Percentiles rank a stretch among this genome's conserved stretches.
Evolutionary conservation across 108 stramenopile species (phyloP).

Genomic region (Cyclotella kingstonii): DNA sequence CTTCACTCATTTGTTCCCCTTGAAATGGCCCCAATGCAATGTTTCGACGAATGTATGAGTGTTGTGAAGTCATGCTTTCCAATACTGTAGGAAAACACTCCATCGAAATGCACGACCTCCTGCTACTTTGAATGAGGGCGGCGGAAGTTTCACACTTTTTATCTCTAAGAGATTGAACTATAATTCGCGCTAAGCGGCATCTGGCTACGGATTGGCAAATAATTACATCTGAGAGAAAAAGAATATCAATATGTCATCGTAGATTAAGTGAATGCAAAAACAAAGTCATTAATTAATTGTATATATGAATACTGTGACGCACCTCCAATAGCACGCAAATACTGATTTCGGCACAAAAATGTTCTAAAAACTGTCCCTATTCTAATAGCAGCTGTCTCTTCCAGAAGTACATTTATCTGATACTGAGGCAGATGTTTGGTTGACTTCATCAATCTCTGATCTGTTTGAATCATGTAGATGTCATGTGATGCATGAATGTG

Average conservation of each 20-base stretch:
- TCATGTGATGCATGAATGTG: background rate
- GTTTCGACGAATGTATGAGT: background rate
- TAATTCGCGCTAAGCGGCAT: background rate
- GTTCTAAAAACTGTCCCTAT: constrained; percentile 2
- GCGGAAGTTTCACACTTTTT: background rate
- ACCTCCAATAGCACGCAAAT: constrained; percentile 9
- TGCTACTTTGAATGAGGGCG: background rate
- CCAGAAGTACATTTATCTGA: background rate
- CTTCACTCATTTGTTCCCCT: background rate
- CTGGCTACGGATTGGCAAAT: constrained; percentile 5
- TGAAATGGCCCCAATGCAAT: background rate
- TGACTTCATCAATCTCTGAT: background rate
- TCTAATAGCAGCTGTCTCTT: background rate
- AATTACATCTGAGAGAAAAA: constrained; percentile 6
- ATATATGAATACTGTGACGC: background rate
- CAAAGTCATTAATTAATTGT: background rate
- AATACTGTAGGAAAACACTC: background rate
- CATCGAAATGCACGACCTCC: background rate
- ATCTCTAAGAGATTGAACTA: background rate
- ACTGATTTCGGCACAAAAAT: background rate
- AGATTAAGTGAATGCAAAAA: background rate
- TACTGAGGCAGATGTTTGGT: background rate
- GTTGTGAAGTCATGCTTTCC: background rate
- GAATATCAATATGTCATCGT: background rate
- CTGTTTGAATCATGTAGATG: background rate